Evolutionary conservation across 1,284 basidiomycete species (phyloP).

Genomic region (Phellopilus nigrolimitatus): DNA sequence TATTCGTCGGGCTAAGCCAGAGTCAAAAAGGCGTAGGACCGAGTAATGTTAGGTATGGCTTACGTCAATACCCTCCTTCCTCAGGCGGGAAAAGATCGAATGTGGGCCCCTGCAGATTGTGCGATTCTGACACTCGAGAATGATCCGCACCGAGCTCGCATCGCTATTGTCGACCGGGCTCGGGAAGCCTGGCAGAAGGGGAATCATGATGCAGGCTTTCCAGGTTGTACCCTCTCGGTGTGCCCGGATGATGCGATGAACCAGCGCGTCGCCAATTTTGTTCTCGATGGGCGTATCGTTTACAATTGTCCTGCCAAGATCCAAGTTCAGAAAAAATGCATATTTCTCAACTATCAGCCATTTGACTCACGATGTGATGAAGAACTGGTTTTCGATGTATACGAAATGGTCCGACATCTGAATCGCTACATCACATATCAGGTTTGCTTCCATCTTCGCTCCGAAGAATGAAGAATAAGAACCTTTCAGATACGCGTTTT

Average conservation of each 20-base stretch:
- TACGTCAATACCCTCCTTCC: constrained; percentile 87
- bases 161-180: constrained; percentile 91
- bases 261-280: constrained; percentile 90
- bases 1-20: constrained; percentile 81
- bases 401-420: constrained; percentile 92
- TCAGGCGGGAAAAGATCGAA: constrained; percentile 87
- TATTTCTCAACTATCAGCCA: background rate
- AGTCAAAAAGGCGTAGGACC: constrained; percentile 16
- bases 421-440: constrained; percentile 57
- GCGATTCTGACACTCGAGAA: constrained; percentile 90
- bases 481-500: constrained; percentile 93
- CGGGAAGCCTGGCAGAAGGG: constrained; percentile 90
- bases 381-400: constrained; percentile 98
- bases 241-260: constrained; percentile 87
- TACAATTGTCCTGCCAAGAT: constrained; percentile 64
- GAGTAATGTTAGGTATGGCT: constrained; percentile 26
- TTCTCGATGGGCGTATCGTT: constrained; percentile 90
- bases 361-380: constrained; percentile 85
- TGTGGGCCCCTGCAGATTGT: constrained; percentile 87
- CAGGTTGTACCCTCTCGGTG: constrained; percentile 79
- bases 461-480: constrained; percentile 21
- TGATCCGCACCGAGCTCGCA: constrained; percentile 86
- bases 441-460: background rate
- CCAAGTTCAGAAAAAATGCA: constrained; percentile 3
- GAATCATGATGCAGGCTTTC: constrained; percentile 93